Base-by-base conservation (phyloP, 2,329 filamentous ascomycete genomes). In the Mycosphaerella arachidis region DNA sequence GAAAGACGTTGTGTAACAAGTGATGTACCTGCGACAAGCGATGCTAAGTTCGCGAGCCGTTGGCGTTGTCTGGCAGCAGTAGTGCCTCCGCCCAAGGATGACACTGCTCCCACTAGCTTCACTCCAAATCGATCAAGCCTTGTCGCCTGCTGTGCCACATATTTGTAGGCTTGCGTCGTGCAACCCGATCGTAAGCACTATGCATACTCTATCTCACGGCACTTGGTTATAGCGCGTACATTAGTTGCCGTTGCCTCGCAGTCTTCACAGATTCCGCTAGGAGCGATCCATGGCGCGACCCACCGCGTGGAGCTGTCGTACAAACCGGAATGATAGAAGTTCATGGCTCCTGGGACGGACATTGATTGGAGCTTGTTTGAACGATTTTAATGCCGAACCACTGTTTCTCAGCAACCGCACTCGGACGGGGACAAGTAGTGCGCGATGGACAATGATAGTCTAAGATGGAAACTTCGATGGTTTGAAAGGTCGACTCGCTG, bases 311-410 rank as follows among this genome's bases (percentile, higher is more conserved):
- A 48, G 27, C 35, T 52, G 60, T 57, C 60, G 57, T 62, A 50
- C 53, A 56, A 59, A 57, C 51, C 51, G 51, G 29, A 20, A 30
- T 43, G 5, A 43, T 24, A 18, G 3, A 29, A 45, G 50, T 52
- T 20, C 29, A 48, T 60, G 61, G 58, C 48, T 55, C 53, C 33
- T 51, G 62, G 59, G 54, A 43, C 43, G 53, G 53, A 48, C 33
- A 58, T 24, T 60, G 37, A 55, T 57, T 53, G 58, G 58, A 30
- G 50, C 33, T 18, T 24, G 31, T 30, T 46, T 10, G 50, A 50
- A 48, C 53, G 37, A 55, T 50, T 58, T 55, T 55, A 57, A 56
- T 64, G 57, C 59, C 62, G 59, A 61, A 55, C 59, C 59, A 58
- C 16, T 50, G 29, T 54, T 58, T 53, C 20, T 12, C 35, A 55